Evolutionary conservation across 2,329 filamentous ascomycete genomes (phyloP).

Genomic region (Penicillium sp.): DNA sequence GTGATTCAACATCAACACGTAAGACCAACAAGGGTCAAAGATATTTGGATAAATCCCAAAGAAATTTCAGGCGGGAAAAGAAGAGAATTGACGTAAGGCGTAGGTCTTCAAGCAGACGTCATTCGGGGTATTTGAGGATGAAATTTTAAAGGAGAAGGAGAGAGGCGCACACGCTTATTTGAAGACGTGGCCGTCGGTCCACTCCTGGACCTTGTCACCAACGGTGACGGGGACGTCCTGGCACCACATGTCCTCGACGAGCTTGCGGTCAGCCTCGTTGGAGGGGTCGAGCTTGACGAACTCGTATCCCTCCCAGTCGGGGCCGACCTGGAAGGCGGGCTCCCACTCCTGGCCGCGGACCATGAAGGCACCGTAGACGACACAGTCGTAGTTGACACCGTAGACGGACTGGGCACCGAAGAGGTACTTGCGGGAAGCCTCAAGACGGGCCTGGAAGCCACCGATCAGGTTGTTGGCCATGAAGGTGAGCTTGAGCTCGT

Average conservation of each 20-base stretch:
- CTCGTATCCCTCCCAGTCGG: constrained; percentile 93
- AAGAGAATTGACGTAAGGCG: constrained; percentile 10
- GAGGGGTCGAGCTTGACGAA: constrained; percentile 94
- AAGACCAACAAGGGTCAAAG: constrained; percentile 12
- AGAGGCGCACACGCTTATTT: constrained; percentile 66
- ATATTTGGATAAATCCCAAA: constrained; percentile 19
- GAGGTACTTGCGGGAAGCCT: constrained; percentile 96
- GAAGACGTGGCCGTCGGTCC: constrained; percentile 96
- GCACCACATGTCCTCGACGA: constrained; percentile 83
- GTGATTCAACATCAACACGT: constrained; percentile 29
- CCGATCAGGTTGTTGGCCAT: constrained; percentile 98
- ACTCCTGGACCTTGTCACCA: constrained; percentile 84
- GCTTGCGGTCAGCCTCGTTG: constrained; percentile 81
- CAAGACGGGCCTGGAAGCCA: constrained; percentile 96
- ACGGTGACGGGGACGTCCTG: constrained; percentile 84
- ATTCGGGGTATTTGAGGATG: constrained; percentile 23
- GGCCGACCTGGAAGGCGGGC: constrained; percentile 91
- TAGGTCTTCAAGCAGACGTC: constrained; percentile 8
- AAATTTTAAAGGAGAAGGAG: constrained; percentile 14
- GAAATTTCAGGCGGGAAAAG: constrained; percentile 7
- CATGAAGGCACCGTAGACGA: constrained; percentile 92
- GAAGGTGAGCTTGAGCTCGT: constrained; percentile 95
- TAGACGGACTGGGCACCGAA: constrained; percentile 91
- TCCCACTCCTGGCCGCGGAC: constrained; percentile 79
- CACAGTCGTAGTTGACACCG: constrained; percentile 81